Evolutionary conservation across 2,329 filamentous ascomycete genomes (phyloP).

Genomic region (Decorospora gaudefroyi): DNA sequence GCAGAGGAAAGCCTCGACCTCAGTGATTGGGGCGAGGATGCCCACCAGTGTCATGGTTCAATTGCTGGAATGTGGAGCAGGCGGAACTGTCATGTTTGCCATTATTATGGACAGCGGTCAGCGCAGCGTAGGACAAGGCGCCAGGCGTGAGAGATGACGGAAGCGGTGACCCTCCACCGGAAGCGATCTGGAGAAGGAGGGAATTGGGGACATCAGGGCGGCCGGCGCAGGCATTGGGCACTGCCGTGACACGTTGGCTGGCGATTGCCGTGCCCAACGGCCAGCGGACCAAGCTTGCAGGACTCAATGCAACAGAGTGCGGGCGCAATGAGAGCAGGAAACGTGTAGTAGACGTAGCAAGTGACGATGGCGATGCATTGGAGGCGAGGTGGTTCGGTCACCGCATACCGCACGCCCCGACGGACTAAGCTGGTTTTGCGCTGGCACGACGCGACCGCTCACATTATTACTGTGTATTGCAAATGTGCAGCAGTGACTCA

Average conservation of each 20-base stretch:
- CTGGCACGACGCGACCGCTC: conserved; percentile 22
- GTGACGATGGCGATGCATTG: background rate
- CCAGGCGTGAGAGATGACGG: conserved; percentile 22
- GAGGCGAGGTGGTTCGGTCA: conserved; percentile 2
- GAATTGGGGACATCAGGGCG: conserved; percentile 13
- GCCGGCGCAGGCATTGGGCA: conserved; percentile 22
- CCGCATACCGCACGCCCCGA: conserved; percentile 9
- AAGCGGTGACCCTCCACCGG: conserved; percentile 27
- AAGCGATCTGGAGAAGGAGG: conserved; percentile 5
- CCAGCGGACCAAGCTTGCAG: conserved; percentile 16
- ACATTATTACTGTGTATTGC: conserved; percentile 18
- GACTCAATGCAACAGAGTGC: conserved; percentile 14
- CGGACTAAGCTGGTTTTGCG: conserved; percentile 21
- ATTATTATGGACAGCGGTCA: conserved; percentile 32
- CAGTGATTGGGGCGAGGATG: conserved; percentile 15
- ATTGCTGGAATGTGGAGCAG: conserved; percentile 35
- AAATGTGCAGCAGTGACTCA: conserved; percentile 35
- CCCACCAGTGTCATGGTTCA: conserved; percentile 14
- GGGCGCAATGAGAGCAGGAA: conserved; percentile 19
- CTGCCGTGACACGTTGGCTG: conserved; percentile 27
- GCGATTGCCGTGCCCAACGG: conserved; percentile 28
- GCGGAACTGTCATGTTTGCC: conserved; percentile 30
- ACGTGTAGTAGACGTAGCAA: conserved; percentile 12
- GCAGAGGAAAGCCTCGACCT: conserved; percentile 25
- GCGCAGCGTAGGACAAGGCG: conserved; percentile 12